Evolutionary conservation across 164 flowering plant genomes (phyloP), one percentile per base, ranked within the genome.

Genomic region (Amborella trichopoda): DNA sequence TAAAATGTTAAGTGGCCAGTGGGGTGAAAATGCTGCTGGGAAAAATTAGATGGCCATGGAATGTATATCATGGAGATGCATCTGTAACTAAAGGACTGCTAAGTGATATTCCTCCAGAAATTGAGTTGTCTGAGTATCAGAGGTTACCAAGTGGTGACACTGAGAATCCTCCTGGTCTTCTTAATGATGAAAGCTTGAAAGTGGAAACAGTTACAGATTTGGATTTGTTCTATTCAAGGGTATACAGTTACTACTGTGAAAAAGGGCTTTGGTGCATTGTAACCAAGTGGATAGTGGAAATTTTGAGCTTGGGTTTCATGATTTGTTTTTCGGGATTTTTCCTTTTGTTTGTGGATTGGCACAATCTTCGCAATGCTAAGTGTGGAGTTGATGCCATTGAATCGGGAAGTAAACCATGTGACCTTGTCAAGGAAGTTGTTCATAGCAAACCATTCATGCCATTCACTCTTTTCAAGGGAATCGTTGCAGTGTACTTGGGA

Each of bases 311-410:
- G 21, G 85, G 77, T 28, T 87, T 91, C 50, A 75, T 73, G 32
- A 87, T 91, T 60, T 81, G 84, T 57, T 87, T 91, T 64, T 91
- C 96, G 1, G 95, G 79, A 6, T 87, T 91, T 68, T 82, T 91
- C 57, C 73, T 91, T 40, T 54, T 91, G 25, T 75, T 48, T 66
- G 94, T 87, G 55, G 96, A 91, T 69, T 91, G 96, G 96, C 66
- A 71, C 68, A 96, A 95, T 41, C 88, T 91, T 17, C 81, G 78
- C 41, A 87, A 83, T 68, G 96, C 93, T 14, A 87, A 87, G 61
- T 91, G 99, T 69, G 99, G 99, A 44, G 81, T 91, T 66, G 89
- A 81, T 67, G 98, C 98, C 5, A 87, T 87, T 58, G 98, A 77
- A 55, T 87, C 96, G 36, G 98, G 98, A 53, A 80, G 64, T 40